phyloP scores from a whole-genome alignment of 208 protist species.

The Naegleria lovaniensis region DNA sequence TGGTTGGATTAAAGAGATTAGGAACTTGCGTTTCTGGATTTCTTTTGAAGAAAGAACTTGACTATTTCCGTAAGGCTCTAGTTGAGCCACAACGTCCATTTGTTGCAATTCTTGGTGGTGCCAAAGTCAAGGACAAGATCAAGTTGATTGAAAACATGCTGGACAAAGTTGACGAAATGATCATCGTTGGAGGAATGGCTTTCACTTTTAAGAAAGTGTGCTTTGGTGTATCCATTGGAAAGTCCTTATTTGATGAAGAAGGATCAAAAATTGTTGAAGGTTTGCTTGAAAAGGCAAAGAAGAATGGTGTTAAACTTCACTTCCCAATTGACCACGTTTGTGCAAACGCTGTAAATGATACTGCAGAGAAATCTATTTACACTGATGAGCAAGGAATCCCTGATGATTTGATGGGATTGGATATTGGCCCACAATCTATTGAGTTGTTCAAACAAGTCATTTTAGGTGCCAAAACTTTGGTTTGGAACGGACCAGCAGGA shows the following conservation, averaged over 20 bases:
- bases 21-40: slow-evolving; percentile 77
- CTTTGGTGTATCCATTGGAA: slow-evolving; percentile 38
- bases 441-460: slow-evolving; percentile 70
- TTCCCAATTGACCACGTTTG: slow-evolving; percentile 94
- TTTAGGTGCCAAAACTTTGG: slow-evolving; percentile 72
- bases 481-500: slow-evolving; percentile 95
- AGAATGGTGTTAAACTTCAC: slow-evolving; percentile 87
- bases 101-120: slow-evolving; percentile 89
- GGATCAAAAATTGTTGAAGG: slow-evolving; percentile 51
- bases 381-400: slow-evolving; percentile 21
- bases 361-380: slow-evolving; percentile 31
- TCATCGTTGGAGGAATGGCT: slow-evolving; percentile 87
- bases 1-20: slow-evolving; percentile 50
- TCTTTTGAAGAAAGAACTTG: slow-evolving; percentile 97
- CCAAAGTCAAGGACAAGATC: slow-evolving; percentile 88
- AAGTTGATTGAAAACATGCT: slow-evolving; percentile 86
- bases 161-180: slow-evolving; percentile 81
- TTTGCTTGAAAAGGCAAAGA: slow-evolving; percentile 87
- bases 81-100: slow-evolving; percentile 72
- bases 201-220: slow-evolving; percentile 67
- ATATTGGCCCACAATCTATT: slow-evolving; percentile 85
- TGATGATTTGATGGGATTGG: slow-evolving; percentile 76
- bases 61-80: slow-evolving; percentile 90
- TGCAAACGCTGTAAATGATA: slow-evolving; percentile 78
- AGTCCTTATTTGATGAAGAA: slow-evolving; percentile 42